These are phyloP conservation scores for Aspergillus nidulans DNA, from an alignment of 495 filamentous ascomycete species.

Conservation along the genomic window DNA sequence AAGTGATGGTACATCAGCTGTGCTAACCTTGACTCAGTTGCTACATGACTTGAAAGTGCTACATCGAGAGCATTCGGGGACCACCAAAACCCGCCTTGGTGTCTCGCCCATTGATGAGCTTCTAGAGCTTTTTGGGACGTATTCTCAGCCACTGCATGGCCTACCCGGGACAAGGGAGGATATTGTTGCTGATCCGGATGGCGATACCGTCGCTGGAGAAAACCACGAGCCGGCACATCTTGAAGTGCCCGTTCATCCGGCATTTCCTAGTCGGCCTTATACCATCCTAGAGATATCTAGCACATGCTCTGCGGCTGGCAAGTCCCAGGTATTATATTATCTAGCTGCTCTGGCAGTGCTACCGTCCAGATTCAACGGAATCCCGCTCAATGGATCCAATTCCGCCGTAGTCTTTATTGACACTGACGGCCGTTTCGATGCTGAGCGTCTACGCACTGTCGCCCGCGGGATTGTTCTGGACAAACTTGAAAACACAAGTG, in stretches of 20 bases:
- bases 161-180: not conserved
- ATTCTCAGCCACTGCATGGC: not conserved
- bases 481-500: not conserved
- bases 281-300: slow-evolving; percentile 57
- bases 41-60: slow-evolving; percentile 42
- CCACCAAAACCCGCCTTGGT: slow-evolving; percentile 22
- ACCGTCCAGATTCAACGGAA: slow-evolving; percentile 33
- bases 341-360: slow-evolving; percentile 56
- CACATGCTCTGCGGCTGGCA: slow-evolving; percentile 51
- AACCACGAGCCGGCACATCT: slow-evolving; percentile 1
- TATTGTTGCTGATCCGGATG: slow-evolving; percentile 2
- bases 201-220: slow-evolving; percentile 8
- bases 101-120: slow-evolving; percentile 47
- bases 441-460: slow-evolving; percentile 49
- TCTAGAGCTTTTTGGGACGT: slow-evolving; percentile 40
- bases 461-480: slow-evolving; percentile 23
- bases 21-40: slow-evolving; percentile 27
- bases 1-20: not conserved
- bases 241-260: slow-evolving; percentile 12
- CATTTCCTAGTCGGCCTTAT: slow-evolving; percentile 23
- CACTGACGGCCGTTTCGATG: slow-evolving; percentile 61
- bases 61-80: slow-evolving; percentile 10
- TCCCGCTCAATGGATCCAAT: slow-evolving; percentile 40
- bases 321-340: slow-evolving; percentile 67
- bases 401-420: slow-evolving; percentile 68